phyloP scores from a whole-genome alignment of 768 basidiomycete species.

The Macrolepiota albuminosa region DNA sequence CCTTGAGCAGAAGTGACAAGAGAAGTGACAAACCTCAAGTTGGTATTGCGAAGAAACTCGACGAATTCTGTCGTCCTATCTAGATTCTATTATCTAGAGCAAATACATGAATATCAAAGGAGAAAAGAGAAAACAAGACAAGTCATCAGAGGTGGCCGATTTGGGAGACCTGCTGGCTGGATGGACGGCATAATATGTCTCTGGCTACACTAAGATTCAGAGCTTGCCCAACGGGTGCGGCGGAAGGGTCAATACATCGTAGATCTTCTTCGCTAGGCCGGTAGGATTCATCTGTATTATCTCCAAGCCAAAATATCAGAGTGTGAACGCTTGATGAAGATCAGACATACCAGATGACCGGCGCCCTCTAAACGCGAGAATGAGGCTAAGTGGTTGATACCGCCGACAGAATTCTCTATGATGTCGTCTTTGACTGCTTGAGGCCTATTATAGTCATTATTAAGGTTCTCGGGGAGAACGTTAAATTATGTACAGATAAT shows the following conservation, averaged over 20 bases:
- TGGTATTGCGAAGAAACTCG: too few species aligned
- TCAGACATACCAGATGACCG: constrained; percentile 35
- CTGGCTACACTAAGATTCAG: background rate
- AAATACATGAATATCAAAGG: too few species aligned
- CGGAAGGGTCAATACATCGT: constrained; percentile 26
- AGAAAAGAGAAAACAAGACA: too few species aligned
- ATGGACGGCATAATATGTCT: too few species aligned
- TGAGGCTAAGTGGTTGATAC: constrained; percentile 30
- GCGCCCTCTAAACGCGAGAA: constrained; percentile 31
- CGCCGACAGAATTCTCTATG: constrained; percentile 29
- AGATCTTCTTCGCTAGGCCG: constrained; percentile 29
- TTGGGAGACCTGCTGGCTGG: too few species aligned
- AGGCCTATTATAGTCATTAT: constrained; percentile 21
- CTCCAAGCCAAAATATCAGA: constrained; percentile 9
- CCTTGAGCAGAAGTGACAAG: too few species aligned
- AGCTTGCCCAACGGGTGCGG: constrained; percentile 5
- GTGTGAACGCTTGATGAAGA: background rate
- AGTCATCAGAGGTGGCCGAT: too few species aligned
- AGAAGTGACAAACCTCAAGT: too few species aligned
- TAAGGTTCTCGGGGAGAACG: background rate
- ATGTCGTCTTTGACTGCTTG: constrained; percentile 32
- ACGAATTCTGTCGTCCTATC: too few species aligned
- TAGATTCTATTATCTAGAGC: too few species aligned
- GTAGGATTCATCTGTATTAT: constrained; percentile 26
- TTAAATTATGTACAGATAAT: constrained; percentile 31